Percentiles rank a stretch among this genome's conserved stretches.
Conservation (phyloP, 805 yeast genomes). For the Metschnikowia henanensis region DNA sequence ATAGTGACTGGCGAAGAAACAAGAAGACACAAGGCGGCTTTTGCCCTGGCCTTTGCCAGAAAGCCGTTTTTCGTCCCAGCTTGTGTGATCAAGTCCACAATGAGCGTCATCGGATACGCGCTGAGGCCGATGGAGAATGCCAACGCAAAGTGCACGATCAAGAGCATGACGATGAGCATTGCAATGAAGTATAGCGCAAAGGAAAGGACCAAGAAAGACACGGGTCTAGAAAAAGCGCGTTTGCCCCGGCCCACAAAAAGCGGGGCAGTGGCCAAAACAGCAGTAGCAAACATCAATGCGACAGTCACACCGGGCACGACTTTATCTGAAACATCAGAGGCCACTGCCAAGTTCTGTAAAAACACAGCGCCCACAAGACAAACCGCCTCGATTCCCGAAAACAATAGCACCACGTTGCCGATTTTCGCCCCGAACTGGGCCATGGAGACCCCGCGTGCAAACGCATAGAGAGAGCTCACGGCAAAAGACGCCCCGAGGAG, state of each 20-base stretch:
- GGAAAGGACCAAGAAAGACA: constrained; percentile 36
- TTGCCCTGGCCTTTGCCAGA: constrained; percentile 16
- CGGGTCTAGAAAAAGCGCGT: constrained; percentile 19
- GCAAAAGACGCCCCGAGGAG: constrained; percentile 68
- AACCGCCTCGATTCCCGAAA: constrained; percentile 28
- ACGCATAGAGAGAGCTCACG: constrained; percentile 60
- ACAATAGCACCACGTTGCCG: constrained; percentile 25
- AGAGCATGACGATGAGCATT: constrained; percentile 65
- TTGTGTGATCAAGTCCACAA: constrained; percentile 37
- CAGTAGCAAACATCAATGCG: constrained; percentile 5
- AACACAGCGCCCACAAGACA: constrained; percentile 25
- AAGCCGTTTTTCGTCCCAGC: constrained; percentile 9
- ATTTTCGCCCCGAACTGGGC: constrained; percentile 22
- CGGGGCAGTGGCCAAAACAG: constrained; percentile 1
- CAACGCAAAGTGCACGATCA: constrained; percentile 83
- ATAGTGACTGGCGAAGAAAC: constrained; percentile 53
- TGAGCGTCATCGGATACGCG: constrained; percentile 74
- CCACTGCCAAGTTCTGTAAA: constrained; percentile 26
- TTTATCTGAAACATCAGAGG: background rate
- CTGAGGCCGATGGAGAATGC: constrained; percentile 69
- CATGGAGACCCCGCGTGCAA: constrained; percentile 43
- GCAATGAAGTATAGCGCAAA: constrained; percentile 59
- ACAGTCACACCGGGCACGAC: constrained; percentile 1
- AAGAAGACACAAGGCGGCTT: constrained; percentile 36
- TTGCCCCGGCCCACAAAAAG: background rate